Base-by-base conservation (phyloP, 176 grass and related monocot genomes). In the Cymbopogon citratus region DNA sequence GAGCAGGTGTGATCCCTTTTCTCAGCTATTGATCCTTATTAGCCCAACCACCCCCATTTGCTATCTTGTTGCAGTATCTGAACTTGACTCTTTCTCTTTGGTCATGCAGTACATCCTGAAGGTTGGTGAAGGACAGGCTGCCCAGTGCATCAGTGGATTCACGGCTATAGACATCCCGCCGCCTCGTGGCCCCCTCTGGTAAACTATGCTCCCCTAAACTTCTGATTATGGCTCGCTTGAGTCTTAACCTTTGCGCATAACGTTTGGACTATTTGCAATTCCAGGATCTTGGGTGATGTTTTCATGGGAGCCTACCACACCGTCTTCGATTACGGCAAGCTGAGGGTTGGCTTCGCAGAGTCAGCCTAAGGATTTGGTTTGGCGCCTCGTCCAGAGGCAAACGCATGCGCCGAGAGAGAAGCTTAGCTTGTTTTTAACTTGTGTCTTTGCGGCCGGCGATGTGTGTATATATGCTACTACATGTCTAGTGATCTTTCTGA, bases 211-310 rank as follows among this genome's bases (percentile, higher is more conserved):
- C 8, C 31, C 19, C 59, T 21, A 34, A 57, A 38, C 5, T 27
- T 24, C 3, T 26, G 23, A 0, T 44, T 25, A 33, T 73, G 29
- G 12, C 39, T 70, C 7, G 7, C 12, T 26, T 0, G 23, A 45
- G 14, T 14, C 13, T 72, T 64, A 1, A 63, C 74, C 5, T 36
- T 29, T 11, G 57, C 0, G 10, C 12, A 31, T 46, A 21, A 71
- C 9, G 6, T 72, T 74, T 63, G 84, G 16, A 3, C 14, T 43
- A 21, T 9, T 69, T 78, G 23, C 28, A 66, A 74, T 13, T 83
- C n/a, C 90, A 98, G 96, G 96, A 98, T 98, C n/a, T 71, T 98
- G 90, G 96, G 96, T 31, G 96, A 98, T 61, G 91, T 98, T 33
- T 98, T 98, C 79, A 98, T 98, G 96, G 96, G 96, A 84, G 87